Evolutionary conservation across 257 asterid species (phyloP).

Genomic region (Verbascum thapsus): DNA sequence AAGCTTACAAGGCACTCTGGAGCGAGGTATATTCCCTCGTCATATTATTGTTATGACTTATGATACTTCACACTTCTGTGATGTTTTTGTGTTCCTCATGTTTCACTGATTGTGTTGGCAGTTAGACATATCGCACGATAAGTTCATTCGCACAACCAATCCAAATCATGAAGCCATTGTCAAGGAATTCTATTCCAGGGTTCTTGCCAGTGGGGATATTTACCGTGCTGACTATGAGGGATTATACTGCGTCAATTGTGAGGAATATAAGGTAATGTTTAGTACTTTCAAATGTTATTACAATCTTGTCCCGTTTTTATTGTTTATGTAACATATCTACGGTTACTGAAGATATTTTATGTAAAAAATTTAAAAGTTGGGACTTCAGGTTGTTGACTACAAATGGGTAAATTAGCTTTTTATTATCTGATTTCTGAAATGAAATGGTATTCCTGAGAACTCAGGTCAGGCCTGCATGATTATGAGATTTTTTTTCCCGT

Average conservation of each 20-base stretch:
- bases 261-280: conserved; percentile 83
- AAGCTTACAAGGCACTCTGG: conserved; percentile 80
- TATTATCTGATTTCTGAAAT: conserved; percentile 12
- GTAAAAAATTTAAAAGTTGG: conserved; percentile 13
- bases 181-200: conserved; percentile 84
- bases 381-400: background rate
- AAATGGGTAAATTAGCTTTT: background rate
- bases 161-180: conserved; percentile 75
- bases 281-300: conserved; percentile 18
- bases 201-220: conserved; percentile 83
- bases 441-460: conserved; percentile 4
- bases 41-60: background rate
- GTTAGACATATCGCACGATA: conserved; percentile 86
- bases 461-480: background rate
- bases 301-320: conserved; percentile 1
- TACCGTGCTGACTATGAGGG: conserved; percentile 96
- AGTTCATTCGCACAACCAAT: conserved; percentile 89
- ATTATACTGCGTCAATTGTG: conserved; percentile 90
- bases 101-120: conserved; percentile 41
- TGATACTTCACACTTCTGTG: background rate
- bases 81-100: conserved; percentile 22
- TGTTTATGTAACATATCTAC: conserved; percentile 21
- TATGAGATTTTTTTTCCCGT: background rate
- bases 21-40: conserved; percentile 52
- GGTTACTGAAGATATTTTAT: background rate